Conservation (phyloP, 139 green algal genomes). For the Volvox africanus region DNA sequence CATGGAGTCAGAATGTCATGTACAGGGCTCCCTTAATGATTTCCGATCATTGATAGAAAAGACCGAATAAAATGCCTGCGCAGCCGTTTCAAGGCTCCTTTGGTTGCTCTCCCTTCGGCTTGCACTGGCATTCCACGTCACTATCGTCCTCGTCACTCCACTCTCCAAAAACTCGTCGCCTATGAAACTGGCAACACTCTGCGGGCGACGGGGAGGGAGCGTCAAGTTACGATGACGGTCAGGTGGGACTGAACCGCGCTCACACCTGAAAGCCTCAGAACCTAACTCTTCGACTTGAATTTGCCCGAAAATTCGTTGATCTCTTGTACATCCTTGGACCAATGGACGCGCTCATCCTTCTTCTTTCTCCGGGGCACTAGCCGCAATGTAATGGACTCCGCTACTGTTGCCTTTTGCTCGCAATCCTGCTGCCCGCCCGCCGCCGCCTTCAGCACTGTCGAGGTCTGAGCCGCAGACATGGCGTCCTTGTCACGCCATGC, state of each 20-base stretch:
- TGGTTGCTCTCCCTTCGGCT: constrained; percentile 24
- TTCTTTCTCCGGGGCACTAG: constrained; percentile 69
- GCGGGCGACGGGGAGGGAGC: constrained; percentile 8
- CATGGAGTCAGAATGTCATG: background rate
- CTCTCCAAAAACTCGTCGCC: constrained; percentile 83
- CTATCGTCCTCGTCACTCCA: constrained; percentile 87
- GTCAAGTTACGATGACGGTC: constrained; percentile 33
- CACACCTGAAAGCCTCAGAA: constrained; percentile 28
- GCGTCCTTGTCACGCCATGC: constrained; percentile 46
- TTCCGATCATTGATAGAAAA: background rate
- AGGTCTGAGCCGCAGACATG: constrained; percentile 47
- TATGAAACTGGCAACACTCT: constrained; percentile 95
- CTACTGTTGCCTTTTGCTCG: constrained; percentile 36
- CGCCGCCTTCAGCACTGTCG: constrained; percentile 35
- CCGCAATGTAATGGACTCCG: constrained; percentile 63
- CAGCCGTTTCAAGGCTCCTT: constrained; percentile 27
- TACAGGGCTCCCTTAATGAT: background rate
- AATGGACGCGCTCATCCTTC: constrained; percentile 79
- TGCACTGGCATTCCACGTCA: constrained; percentile 70
- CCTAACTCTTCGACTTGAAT: constrained; percentile 37
- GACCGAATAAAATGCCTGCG: background rate
- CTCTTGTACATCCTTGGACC: constrained; percentile 82
- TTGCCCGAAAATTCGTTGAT: constrained; percentile 83
- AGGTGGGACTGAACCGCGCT: background rate
- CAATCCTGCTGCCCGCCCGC: background rate